A percentile compares a stretch with the other conserved stretches of the same genome.
Conservation (phyloP, 2,329 filamentous ascomycete species). For the Emergomyces pasteurianus region DNA sequence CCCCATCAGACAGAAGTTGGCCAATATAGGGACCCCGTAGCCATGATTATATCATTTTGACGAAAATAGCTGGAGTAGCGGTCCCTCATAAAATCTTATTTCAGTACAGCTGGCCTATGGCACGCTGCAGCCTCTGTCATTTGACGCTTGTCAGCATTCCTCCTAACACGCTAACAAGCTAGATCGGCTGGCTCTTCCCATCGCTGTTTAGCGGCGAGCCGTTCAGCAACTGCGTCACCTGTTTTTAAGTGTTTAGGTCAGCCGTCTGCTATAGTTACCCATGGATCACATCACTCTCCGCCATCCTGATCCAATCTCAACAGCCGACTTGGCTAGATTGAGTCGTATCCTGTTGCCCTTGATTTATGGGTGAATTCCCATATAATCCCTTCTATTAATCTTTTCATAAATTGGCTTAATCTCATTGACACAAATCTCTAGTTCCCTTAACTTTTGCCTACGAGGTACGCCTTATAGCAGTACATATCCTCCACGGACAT, state of each 20-base stretch:
- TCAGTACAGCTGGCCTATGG: not conserved
- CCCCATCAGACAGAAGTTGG: not conserved
- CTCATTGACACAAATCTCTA: not conserved
- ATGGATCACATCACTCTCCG: not conserved
- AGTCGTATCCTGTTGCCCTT: not conserved
- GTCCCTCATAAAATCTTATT: not conserved
- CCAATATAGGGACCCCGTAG: not conserved
- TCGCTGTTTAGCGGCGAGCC: not conserved
- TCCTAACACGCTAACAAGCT: not conserved
- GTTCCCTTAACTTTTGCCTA: not conserved
- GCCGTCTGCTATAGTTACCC: not conserved
- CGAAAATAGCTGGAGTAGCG: not conserved
- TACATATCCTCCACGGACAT: not conserved
- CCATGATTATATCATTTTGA: not conserved
- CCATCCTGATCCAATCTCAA: not conserved
- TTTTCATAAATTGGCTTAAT: not conserved
- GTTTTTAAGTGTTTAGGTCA: not conserved
- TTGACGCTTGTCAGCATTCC: not conserved
- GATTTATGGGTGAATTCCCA: not conserved
- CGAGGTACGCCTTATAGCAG: not conserved
- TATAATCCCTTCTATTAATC: not conserved
- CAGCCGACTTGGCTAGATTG: not conserved
- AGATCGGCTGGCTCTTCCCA: not conserved
- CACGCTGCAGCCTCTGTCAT: not conserved
- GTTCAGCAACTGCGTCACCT: not conserved